Evolutionary conservation across 148 eudicot species (phyloP).

Genomic region (Tetragonia tetragonoides): DNA sequence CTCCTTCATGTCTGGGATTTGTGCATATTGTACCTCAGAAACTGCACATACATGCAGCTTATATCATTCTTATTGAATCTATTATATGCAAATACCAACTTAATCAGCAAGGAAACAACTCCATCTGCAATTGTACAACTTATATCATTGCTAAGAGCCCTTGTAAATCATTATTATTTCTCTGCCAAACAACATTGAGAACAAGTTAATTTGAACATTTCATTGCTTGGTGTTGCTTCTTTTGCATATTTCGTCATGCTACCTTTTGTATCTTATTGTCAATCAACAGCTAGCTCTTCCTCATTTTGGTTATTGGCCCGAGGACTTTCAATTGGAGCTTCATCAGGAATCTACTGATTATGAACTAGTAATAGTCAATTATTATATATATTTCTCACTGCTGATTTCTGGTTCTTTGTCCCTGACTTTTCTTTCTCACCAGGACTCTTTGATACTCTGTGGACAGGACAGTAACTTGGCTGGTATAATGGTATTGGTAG

Average conservation of each 20-base stretch:
- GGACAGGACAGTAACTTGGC: no score
- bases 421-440: no score
- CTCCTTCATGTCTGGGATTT: neutral
- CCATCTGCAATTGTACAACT: neutral
- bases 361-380: no score
- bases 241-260: neutral
- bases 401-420: no score
- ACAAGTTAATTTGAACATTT: neutral
- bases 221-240: neutral
- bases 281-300: neutral
- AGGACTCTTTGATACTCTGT: no score
- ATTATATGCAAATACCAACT: neutral
- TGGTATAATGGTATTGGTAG: no score
- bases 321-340: no score
- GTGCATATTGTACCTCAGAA: slow-evolving; percentile 20
- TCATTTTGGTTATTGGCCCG: neutral
- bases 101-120: neutral
- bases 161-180: slow-evolving; percentile 22
- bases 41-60: neutral
- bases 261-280: neutral
- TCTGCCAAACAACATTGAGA: neutral
- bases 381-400: no score
- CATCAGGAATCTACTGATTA: no score
- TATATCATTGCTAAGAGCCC: neutral
- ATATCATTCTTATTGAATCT: neutral